phyloP scores from a whole-genome alignment of 2,329 filamentous ascomycete species.

The Stagonosporopsis rhizophila region DNA sequence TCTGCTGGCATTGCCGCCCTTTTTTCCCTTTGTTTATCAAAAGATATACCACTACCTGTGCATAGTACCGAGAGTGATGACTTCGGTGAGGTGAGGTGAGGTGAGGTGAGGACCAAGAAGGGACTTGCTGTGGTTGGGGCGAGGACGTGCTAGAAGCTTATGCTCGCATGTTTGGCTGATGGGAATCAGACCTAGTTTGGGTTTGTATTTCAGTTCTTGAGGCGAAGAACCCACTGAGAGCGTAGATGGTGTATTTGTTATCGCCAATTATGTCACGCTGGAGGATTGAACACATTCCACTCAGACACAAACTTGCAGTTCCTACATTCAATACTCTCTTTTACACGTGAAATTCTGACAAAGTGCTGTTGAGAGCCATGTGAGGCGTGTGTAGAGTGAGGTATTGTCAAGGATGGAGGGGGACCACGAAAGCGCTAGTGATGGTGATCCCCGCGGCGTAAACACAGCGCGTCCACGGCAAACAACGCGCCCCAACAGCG shows the following conservation, averaged over 20 bases:
- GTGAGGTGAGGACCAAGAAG: not conserved
- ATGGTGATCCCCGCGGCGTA: constrained; percentile 21
- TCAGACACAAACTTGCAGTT: not conserved
- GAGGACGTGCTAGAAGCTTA: constrained; percentile 15
- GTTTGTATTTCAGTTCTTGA: constrained; percentile 29
- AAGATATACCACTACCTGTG: constrained; percentile 26
- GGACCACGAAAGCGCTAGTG: constrained; percentile 5
- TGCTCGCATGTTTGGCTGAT: constrained; percentile 12
- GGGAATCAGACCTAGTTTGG: constrained; percentile 7
- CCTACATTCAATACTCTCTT: not conserved
- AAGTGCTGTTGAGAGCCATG: not conserved
- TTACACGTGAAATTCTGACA: not conserved
- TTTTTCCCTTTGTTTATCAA: constrained; percentile 12
- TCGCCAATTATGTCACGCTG: not conserved
- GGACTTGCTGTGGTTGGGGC: not conserved
- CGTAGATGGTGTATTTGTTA: not conserved
- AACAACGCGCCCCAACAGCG: constrained; percentile 26
- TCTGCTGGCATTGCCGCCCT: too few relatives aligned
- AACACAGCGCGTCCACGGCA: constrained; percentile 34
- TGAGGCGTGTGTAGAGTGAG: not conserved
- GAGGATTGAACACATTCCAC: not conserved
- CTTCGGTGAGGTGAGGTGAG: not conserved
- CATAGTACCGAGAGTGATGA: constrained; percentile 14
- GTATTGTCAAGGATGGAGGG: not conserved
- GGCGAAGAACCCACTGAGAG: constrained; percentile 5